Conservation (phyloP, 305 asterid species). For the Fraxinus nigra region DNA sequence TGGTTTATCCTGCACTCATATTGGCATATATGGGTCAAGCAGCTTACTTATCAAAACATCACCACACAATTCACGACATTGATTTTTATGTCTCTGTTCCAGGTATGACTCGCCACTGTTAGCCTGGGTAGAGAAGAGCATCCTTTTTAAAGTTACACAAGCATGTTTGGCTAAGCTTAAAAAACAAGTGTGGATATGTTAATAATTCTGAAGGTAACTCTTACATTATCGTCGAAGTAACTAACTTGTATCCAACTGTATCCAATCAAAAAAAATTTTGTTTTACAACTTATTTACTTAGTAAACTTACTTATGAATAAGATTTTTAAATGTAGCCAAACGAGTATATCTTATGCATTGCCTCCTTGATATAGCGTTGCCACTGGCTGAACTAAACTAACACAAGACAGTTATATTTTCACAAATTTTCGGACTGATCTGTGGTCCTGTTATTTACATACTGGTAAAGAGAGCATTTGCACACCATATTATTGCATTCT, state of each 20-base stretch:
- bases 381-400: not conserved
- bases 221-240: not conserved
- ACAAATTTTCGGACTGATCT: not conserved
- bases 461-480: not conserved
- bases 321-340: not conserved
- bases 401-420: not conserved
- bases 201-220: not conserved
- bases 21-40: constrained; percentile 99
- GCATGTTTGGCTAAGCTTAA: not conserved
- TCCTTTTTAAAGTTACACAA: not conserved
- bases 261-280: not conserved
- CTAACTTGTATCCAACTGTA: not conserved
- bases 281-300: not conserved
- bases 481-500: not conserved
- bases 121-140: not conserved
- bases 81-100: constrained; percentile 93
- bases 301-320: not conserved
- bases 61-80: constrained; percentile 62
- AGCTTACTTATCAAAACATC: constrained; percentile 84
- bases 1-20: constrained; percentile 94
- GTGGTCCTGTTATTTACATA: not conserved
- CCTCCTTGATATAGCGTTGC: not conserved
- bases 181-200: not conserved
- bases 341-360: not conserved
- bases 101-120: constrained; percentile 41